Percentiles rank a stretch among this genome's conserved stretches.
Conservation (phyloP, 805 yeast species). For the Kazachstania africana region DNA sequence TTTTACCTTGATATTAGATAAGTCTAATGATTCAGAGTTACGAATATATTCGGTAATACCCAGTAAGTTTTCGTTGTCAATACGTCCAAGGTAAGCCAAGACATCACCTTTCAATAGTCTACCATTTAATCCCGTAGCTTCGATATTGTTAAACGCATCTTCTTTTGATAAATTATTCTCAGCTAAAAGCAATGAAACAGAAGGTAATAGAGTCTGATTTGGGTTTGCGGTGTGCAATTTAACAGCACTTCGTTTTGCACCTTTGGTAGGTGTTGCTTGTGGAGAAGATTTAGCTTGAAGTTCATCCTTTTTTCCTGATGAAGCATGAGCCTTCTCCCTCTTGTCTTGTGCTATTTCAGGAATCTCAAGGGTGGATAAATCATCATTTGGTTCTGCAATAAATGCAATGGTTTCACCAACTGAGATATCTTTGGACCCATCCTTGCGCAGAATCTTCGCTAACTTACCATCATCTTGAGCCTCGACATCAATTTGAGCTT, state of each 20-base stretch:
- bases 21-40: conserved; percentile 51
- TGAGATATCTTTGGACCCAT: conserved; percentile 69
- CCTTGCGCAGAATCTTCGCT: conserved; percentile 56
- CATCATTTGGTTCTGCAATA: conserved; percentile 82
- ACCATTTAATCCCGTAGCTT: conserved; percentile 85
- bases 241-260: neutral
- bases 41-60: conserved; percentile 46
- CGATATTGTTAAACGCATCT: conserved; percentile 61
- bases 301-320: neutral
- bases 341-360: conserved; percentile 28
- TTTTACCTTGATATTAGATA: conserved; percentile 46
- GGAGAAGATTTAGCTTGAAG: conserved; percentile 2
- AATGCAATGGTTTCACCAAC: conserved; percentile 90
- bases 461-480: conserved; percentile 86
- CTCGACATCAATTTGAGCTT: conserved; percentile 74
- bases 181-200: conserved; percentile 58
- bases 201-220: conserved; percentile 59
- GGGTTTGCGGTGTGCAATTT: conserved; percentile 41
- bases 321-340: no score
- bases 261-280: conserved; percentile 8
- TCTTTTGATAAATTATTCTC: conserved; percentile 50
- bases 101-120: conserved; percentile 86
- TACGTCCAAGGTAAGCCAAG: conserved; percentile 67
- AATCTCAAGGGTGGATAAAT: conserved; percentile 47
- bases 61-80: conserved; percentile 42